Evolutionary conservation across 768 basidiomycete genomes (phyloP).

Genomic region (Chiua virens): DNA sequence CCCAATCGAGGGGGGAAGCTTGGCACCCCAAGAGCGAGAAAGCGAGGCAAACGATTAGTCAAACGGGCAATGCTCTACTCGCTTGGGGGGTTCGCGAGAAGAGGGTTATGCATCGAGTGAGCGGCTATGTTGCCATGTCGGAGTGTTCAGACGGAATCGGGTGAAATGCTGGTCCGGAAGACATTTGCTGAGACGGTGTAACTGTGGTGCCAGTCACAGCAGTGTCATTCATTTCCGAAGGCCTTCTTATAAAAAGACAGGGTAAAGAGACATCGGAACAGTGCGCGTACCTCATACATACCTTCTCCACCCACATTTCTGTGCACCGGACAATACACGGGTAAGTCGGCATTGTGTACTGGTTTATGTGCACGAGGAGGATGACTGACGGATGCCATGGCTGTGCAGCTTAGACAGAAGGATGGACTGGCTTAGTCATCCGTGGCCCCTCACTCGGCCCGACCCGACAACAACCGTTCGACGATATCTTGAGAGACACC

Average conservation of each 20-base stretch:
- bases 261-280: conserved; percentile 9
- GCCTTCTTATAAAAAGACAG: conserved; percentile 29
- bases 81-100: conserved; percentile 18
- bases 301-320: conserved; percentile 13
- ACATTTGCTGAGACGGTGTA: conserved; percentile 22
- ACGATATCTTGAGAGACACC: conserved; percentile 34
- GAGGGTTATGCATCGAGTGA: conserved; percentile 13
- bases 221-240: conserved; percentile 37
- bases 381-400: conserved; percentile 19
- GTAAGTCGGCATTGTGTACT: conserved; percentile 20
- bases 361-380: conserved; percentile 16
- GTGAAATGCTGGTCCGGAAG: conserved; percentile 28
- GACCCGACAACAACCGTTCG: conserved; percentile 35
- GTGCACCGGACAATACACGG: conserved; percentile 5
- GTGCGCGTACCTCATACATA: conserved; percentile 23
- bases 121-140: conserved; percentile 30
- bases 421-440: conserved; percentile 37
- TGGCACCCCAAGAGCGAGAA: conserved; percentile 23
- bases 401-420: conserved; percentile 16
- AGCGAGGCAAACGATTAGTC: conserved; percentile 27
- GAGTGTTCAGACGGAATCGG: conserved; percentile 34
- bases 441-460: conserved; percentile 31
- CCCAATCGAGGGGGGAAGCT: conserved; percentile 15
- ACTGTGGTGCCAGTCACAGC: conserved; percentile 25
- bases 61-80: conserved; percentile 30